A percentile compares a stretch with the other conserved stretches of the same genome.
Conservation (phyloP, 1,139 yeast species). For the Debaryomycetaceae sp. region DNA sequence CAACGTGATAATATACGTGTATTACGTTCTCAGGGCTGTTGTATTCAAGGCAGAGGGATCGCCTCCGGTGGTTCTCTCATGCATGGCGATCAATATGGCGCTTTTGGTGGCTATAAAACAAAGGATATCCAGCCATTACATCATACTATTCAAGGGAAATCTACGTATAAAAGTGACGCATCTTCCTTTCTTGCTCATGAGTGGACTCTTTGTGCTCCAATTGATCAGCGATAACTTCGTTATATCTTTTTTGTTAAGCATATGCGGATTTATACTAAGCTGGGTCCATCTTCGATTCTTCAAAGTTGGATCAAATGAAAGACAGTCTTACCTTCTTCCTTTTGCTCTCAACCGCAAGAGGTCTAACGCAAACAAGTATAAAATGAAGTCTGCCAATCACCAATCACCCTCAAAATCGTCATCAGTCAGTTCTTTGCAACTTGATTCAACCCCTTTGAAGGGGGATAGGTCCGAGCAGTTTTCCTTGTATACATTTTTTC, state of each 20-base stretch:
- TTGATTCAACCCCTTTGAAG: constrained; percentile 19
- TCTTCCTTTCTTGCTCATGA: constrained; percentile 32
- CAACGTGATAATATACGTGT: constrained; percentile 32
- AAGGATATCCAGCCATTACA: constrained; percentile 41
- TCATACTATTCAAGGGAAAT: constrained; percentile 37
- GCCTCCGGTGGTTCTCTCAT: constrained; percentile 36
- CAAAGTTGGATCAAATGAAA: constrained; percentile 41
- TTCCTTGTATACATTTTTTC: constrained; percentile 42
- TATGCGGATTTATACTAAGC: constrained; percentile 31
- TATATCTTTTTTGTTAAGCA: constrained; percentile 22
- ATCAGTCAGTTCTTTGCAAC: constrained; percentile 14
- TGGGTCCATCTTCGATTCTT: constrained; percentile 41
- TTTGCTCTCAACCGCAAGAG: constrained; percentile 22
- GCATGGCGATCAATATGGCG: constrained; percentile 40
- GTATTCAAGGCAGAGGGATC: constrained; percentile 28
- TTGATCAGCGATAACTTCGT: constrained; percentile 27
- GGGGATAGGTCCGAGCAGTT: constrained; percentile 46
- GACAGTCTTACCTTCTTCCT: constrained; percentile 42
- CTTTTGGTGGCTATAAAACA: constrained; percentile 44
- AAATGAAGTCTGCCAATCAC: constrained; percentile 2
- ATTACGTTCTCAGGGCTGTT: constrained; percentile 29
- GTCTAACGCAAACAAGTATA: constrained; percentile 15
- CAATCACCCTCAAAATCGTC: background rate
- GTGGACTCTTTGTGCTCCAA: constrained; percentile 15
- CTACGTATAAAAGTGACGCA: constrained; percentile 36